Base-by-base conservation (phyloP, 2,329 filamentous ascomycete genomes). In the Cercospora brassicicola region DNA sequence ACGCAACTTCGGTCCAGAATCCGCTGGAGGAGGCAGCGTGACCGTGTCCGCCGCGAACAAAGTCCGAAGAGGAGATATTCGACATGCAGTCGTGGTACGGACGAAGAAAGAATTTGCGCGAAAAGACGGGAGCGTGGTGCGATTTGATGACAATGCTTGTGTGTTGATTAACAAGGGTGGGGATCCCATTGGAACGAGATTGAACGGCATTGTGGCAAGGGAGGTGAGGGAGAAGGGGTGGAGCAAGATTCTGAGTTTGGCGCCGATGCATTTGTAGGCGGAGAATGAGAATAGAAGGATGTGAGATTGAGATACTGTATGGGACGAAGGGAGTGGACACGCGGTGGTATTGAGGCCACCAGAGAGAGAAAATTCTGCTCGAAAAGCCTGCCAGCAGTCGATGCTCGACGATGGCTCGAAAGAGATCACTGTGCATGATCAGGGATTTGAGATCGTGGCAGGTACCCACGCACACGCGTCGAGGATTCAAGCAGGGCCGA, bases 91-190 rank as follows among this genome's bases (percentile, higher is more conserved):
- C 55, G 89, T 99, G 28, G 96, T 99, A 67, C 91, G 95, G 71
- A 97, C 94, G 42, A 88, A 85, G 76, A 96, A 98, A 83, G 91
- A 94, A 82, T 88, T 91, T 69, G 92, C 95, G 80, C 87, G 95
- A 71, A 88, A 88, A 33, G 95, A 99, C 83, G 95, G 95, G 62
- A 94, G 90, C 78, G 89, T 95, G 57, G 90, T 99, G 73, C 90
- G 90, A 74, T 99, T 99, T 80, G 95, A 96, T 81, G 95, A 99
- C 82, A 99, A 99, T 81, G 95, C 95, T 59, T 99, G 95, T 79
- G 95, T 99, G 56, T 84, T 99, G 74, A 91, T 99, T 80, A 98
- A 96, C 84, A 99, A 98, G 87, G 87, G 92, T 9, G 96, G 95
- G 53, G 95, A 99, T 79, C 95, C 95, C 26, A 92, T 99, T 74